Evolutionary conservation across 805 yeast genomes (phyloP).

Genomic region (Starmerella powellii): DNA sequence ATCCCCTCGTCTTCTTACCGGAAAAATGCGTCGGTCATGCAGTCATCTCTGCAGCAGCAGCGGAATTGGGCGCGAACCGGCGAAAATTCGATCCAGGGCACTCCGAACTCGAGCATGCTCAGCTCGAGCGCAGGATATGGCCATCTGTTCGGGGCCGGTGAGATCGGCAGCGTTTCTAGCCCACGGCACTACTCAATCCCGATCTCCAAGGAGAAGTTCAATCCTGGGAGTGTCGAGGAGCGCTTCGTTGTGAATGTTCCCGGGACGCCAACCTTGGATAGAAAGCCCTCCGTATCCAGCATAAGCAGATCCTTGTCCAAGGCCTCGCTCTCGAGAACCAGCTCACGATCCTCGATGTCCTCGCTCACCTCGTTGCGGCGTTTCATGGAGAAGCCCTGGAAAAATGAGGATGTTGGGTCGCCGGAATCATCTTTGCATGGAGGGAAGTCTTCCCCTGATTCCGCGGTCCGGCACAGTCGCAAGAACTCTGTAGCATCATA

Average conservation of each 20-base stretch:
- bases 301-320: constrained; percentile 19
- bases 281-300: constrained; percentile 20
- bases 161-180: constrained; percentile 24
- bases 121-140: constrained; percentile 22
- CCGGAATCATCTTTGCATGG: constrained; percentile 8
- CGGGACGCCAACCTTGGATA: constrained; percentile 33
- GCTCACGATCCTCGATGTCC: constrained; percentile 29
- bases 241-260: constrained; percentile 76
- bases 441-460: neutral
- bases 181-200: constrained; percentile 24
- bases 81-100: constrained; percentile 28
- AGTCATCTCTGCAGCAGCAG: constrained; percentile 18
- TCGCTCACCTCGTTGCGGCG: constrained; percentile 35
- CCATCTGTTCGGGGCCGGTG: constrained; percentile 25
- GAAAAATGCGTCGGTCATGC: constrained; percentile 9
- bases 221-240: constrained; percentile 45
- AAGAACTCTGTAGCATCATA: constrained; percentile 26
- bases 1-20: constrained; percentile 18
- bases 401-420: constrained; percentile 18
- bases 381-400: constrained; percentile 36
- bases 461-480: constrained; percentile 18
- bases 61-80: constrained; percentile 29
- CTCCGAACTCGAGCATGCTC: constrained; percentile 15
- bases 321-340: constrained; percentile 21
- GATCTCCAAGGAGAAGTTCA: constrained; percentile 15